These are phyloP conservation scores for Colletotrichum sp. DNA, from an alignment of 2,329 filamentous ascomycete species.

Conservation along the genomic window DNA sequence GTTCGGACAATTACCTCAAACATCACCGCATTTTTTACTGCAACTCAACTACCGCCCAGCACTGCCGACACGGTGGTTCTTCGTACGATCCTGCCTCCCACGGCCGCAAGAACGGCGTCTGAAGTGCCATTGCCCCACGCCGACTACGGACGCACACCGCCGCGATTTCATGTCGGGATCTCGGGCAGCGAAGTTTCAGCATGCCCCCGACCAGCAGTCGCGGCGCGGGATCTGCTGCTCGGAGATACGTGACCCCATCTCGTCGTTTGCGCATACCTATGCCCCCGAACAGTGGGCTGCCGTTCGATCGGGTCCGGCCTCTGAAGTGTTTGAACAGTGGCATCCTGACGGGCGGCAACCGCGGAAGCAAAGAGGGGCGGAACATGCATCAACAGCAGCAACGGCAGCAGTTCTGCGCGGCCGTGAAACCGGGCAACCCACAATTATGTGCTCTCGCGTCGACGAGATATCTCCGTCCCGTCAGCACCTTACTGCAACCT, in stretches of 20 bases:
- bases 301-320: neutral
- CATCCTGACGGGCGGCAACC: neutral
- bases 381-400: neutral
- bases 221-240: neutral
- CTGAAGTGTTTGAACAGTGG: neutral
- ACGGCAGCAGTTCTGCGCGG: neutral
- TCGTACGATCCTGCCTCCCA: neutral
- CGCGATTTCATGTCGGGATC: neutral
- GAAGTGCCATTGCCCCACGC: neutral
- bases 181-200: neutral
- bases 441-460: neutral
- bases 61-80: neutral
- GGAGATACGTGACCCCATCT: neutral
- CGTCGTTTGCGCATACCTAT: neutral
- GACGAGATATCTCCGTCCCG: conserved; percentile 1
- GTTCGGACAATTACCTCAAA: neutral
- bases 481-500: neutral
- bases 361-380: neutral
- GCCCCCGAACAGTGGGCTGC: neutral
- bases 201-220: neutral
- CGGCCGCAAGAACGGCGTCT: neutral
- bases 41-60: neutral
- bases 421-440: neutral
- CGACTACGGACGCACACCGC: neutral
- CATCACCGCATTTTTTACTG: neutral